phyloP scores from a whole-genome alignment of 1,284 basidiomycete genomes.

The Coniferiporia sulphurascens region DNA sequence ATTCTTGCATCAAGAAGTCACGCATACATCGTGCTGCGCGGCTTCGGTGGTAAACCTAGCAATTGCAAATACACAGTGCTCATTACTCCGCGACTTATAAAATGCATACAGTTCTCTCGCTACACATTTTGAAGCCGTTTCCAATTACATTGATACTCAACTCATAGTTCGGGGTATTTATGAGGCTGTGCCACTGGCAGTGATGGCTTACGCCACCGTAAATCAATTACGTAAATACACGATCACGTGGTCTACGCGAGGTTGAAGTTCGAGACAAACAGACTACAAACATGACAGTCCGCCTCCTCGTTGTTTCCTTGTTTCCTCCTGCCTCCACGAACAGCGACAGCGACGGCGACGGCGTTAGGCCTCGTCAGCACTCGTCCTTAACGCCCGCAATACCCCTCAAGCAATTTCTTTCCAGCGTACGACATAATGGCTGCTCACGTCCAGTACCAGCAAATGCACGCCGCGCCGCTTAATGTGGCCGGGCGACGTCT shows the following conservation, averaged over 20 bases:
- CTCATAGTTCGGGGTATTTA: too few relatives aligned
- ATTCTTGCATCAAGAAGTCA: too few relatives aligned
- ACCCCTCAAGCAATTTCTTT: too few relatives aligned
- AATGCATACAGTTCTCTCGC: too few relatives aligned
- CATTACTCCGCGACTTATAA: too few relatives aligned
- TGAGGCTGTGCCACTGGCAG: too few relatives aligned
- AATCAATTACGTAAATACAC: background rate
- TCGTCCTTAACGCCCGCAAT: background rate
- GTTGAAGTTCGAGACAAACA: conserved; percentile 9
- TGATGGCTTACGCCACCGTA: too few relatives aligned
- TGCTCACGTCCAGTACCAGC: conserved; percentile 15
- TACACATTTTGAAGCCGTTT: too few relatives aligned
- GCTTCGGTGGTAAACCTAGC: too few relatives aligned
- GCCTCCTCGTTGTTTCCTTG: conserved; percentile 4
- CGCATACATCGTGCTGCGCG: too few relatives aligned
- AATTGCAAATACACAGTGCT: too few relatives aligned
- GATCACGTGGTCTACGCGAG: conserved; percentile 18
- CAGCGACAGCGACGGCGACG: conserved; percentile 13
- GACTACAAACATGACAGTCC: background rate
- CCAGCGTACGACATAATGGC: background rate
- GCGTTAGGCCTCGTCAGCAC: conserved; percentile 16
- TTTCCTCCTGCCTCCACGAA: background rate
- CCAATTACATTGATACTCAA: too few relatives aligned
- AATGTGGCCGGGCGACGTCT: conserved; percentile 7
- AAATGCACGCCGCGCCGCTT: conserved; percentile 3